Conservation (phyloP, 257 asterid genomes). For the Ballota nigra region DNA sequence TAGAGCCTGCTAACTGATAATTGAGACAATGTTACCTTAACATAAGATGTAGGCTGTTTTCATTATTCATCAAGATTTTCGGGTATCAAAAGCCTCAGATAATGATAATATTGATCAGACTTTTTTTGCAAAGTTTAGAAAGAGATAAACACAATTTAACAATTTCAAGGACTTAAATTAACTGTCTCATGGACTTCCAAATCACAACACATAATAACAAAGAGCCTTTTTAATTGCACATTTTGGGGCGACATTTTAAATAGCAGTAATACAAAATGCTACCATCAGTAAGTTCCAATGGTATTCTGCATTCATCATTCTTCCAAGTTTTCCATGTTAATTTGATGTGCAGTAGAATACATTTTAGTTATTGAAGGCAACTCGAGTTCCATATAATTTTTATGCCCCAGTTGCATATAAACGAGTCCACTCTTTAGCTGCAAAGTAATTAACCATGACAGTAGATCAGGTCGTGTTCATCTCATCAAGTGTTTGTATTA, state of each 20-base stretch:
- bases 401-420: constrained; percentile 90
- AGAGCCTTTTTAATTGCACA: constrained; percentile 38
- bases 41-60: no score
- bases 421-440: constrained; percentile 94
- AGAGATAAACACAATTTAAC: neutral
- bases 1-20: no score
- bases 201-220: constrained; percentile 16
- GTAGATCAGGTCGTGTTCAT: neutral
- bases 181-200: neutral
- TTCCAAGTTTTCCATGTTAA: constrained; percentile 31
- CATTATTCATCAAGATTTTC: no score
- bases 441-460: neutral
- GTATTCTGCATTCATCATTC: constrained; percentile 38
- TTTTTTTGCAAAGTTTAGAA: neutral
- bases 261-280: constrained; percentile 28
- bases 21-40: no score
- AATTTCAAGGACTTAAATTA: neutral
- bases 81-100: no score
- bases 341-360: constrained; percentile 28
- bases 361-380: constrained; percentile 15
- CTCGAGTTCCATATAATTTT: constrained; percentile 30
- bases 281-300: constrained; percentile 21
- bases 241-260: constrained; percentile 28
- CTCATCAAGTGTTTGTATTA: neutral
- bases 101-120: neutral